A percentile compares a stretch with the other conserved stretches of the same genome.
Conservation (phyloP, 495 filamentous ascomycete species). For the Hypoxylon fuscum region DNA sequence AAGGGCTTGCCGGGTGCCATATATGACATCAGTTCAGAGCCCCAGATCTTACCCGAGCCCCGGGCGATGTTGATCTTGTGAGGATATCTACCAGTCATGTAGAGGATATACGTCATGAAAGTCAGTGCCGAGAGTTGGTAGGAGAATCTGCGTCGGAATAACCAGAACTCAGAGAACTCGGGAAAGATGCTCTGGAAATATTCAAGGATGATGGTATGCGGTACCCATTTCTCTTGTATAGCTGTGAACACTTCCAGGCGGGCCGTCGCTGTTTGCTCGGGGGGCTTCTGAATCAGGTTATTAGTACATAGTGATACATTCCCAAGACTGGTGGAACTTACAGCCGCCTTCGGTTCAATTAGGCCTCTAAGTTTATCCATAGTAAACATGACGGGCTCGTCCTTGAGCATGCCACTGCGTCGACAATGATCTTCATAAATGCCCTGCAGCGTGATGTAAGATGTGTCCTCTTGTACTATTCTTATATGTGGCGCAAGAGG, state of each 20-base stretch:
- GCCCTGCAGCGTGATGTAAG: slow-evolving; percentile 92
- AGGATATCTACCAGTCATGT: slow-evolving; percentile 92
- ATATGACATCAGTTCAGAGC: slow-evolving; percentile 86
- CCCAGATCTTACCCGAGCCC: slow-evolving; percentile 92
- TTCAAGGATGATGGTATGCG: slow-evolving; percentile 78
- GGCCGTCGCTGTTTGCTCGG: slow-evolving; percentile 73
- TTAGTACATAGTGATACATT: slow-evolving; percentile 10
- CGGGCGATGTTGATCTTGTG: slow-evolving; percentile 94
- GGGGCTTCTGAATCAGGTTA: slow-evolving; percentile 57
- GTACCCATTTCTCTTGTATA: slow-evolving; percentile 91
- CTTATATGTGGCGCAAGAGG: slow-evolving; percentile 92
- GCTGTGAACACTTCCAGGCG: slow-evolving; percentile 86
- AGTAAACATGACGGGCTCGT: slow-evolving; percentile 92
- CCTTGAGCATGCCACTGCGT: slow-evolving; percentile 83
- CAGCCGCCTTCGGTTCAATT: slow-evolving; percentile 70
- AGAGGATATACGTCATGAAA: slow-evolving; percentile 98
- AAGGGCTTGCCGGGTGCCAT: slow-evolving; percentile 82
- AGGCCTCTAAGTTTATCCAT: slow-evolving; percentile 89
- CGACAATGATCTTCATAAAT: slow-evolving; percentile 96
- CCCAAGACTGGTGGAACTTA: slow-evolving; percentile 47
- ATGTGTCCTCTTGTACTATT: slow-evolving; percentile 92
- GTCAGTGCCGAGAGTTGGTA: slow-evolving; percentile 96
- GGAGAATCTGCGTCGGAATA: slow-evolving; percentile 94
- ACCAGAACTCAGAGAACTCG: slow-evolving; percentile 92
- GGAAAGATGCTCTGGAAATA: slow-evolving; percentile 92